Evolutionary conservation across 2,329 filamentous ascomycete genomes (phyloP).

Genomic region (Hymenoscyphus occultus): DNA sequence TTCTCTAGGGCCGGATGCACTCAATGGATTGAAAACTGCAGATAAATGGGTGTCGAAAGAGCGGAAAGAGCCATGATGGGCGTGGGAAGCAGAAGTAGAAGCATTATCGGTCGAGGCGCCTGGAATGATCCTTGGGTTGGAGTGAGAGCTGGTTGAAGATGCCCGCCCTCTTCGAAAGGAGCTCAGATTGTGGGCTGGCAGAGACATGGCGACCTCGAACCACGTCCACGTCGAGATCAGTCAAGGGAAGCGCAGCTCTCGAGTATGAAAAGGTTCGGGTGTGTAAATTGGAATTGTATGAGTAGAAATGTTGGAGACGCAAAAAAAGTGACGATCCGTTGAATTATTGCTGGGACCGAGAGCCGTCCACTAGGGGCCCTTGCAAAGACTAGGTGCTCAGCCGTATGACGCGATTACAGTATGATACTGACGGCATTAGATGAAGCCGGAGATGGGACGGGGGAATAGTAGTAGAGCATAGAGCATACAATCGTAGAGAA

Average conservation of each 20-base stretch:
- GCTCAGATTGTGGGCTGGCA: slow-evolving; percentile 23
- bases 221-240: neutral
- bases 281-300: neutral
- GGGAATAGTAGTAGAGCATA: neutral
- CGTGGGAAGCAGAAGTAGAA: slow-evolving; percentile 17
- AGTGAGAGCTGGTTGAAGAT: slow-evolving; percentile 27
- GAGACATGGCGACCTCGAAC: slow-evolving; percentile 24
- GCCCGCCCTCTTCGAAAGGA: slow-evolving; percentile 24
- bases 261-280: neutral
- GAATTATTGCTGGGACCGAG: neutral
- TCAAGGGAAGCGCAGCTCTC: neutral
- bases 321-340: neutral
- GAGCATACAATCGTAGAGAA: neutral
- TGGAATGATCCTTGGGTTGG: slow-evolving; percentile 32
- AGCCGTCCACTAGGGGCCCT: slow-evolving; percentile 10
- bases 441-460: neutral
- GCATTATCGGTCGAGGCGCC: slow-evolving; percentile 21
- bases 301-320: neutral
- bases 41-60: slow-evolving; percentile 21
- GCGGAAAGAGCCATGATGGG: slow-evolving; percentile 29
- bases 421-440: neutral
- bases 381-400: slow-evolving; percentile 3
- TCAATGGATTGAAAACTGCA: slow-evolving; percentile 16
- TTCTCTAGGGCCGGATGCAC: slow-evolving; percentile 49
- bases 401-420: neutral